Evolutionary conservation across 352 stramenopile species (phyloP).

Genomic region (Globisporangium uncinulatum): DNA sequence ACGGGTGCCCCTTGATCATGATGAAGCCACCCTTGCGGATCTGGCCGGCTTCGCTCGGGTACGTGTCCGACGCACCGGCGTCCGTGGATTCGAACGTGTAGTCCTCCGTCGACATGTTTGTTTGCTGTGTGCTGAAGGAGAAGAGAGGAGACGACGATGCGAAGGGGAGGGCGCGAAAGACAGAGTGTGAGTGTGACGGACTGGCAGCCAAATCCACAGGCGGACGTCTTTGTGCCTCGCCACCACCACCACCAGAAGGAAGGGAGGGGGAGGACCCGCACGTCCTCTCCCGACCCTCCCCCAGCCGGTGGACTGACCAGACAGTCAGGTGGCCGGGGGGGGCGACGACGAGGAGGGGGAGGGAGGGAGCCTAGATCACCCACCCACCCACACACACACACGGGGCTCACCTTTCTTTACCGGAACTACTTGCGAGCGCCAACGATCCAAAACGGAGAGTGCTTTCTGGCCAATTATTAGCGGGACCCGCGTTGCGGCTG

Average conservation of each 20-base stretch:
- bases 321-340: neutral
- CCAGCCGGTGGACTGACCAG: no score
- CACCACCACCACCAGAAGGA: neutral
- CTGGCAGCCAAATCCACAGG: neutral
- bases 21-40: conserved; percentile 99
- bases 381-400: neutral
- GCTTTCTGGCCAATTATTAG: conserved; percentile 27
- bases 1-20: conserved; percentile 99
- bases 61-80: conserved; percentile 96
- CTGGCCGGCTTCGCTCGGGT: conserved; percentile 97
- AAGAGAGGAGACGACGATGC: neutral
- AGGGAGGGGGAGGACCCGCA: neutral
- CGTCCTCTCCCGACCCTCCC: no score
- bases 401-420: conserved; percentile 14
- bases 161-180: conserved; percentile 1
- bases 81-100: conserved; percentile 93
- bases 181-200: conserved; percentile 9
- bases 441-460: conserved; percentile 38
- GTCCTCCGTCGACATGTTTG: conserved; percentile 43
- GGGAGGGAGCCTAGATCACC: conserved; percentile 1
- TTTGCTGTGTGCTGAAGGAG: conserved; percentile 2
- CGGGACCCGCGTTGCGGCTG: no score
- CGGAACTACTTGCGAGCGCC: conserved; percentile 22
- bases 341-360: neutral
- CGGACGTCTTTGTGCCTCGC: neutral